Evolutionary conservation across 1,284 basidiomycete genomes (phyloP), one percentile per base, ranked within the genome.

Genomic region (Ustilago shanxiensis): DNA sequence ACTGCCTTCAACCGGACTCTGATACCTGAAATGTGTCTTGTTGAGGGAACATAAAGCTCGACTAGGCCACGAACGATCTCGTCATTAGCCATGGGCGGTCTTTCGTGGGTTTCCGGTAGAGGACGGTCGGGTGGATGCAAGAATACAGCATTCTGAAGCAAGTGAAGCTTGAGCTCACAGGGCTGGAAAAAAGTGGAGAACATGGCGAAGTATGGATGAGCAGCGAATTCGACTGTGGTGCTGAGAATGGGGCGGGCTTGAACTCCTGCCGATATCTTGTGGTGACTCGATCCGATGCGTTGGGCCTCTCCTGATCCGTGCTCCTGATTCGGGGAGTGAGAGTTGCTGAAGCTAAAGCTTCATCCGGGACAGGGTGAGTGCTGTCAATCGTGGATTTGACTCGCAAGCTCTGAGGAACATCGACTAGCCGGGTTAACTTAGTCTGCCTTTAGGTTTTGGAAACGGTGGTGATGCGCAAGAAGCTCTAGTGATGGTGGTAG

Each of bases 11-110:
- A 56, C 20, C 82, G 79, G 7, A 86, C 83, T 22, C 81, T 74
- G 58, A 86, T 80, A 37, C 82, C 85, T 3, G 79, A 74, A 35
- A 86, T 84, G 57, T 80, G 79, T 14, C 85, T 77, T 9, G 69
- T 71, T 20, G 79, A 73, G 16, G 85, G 85, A 2, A 83, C 83
- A 54, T 80, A 77, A 54, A 86, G 72, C 64, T 86, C 84, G 31
- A 86, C 80, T 18, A 86, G 72, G 14, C 85, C 85, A 8, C 83
- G 76, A 11, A 85, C 82, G 35, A 86, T 71, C 55, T 83, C 83
- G 66, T 86, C 84, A 53, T 82, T 81, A 33, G 82, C 77, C 58
- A 80, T 74, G 9, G 84, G 84, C 8, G 83, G 83, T 9, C 66
- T 51, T 31, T 80, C 79, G 67, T 80, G 70, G 16, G 71, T 72